These are phyloP conservation scores for Coemansia biformis DNA, from an alignment of 192 early-diverging fungal genomes.

Conservation along the genomic window DNA sequence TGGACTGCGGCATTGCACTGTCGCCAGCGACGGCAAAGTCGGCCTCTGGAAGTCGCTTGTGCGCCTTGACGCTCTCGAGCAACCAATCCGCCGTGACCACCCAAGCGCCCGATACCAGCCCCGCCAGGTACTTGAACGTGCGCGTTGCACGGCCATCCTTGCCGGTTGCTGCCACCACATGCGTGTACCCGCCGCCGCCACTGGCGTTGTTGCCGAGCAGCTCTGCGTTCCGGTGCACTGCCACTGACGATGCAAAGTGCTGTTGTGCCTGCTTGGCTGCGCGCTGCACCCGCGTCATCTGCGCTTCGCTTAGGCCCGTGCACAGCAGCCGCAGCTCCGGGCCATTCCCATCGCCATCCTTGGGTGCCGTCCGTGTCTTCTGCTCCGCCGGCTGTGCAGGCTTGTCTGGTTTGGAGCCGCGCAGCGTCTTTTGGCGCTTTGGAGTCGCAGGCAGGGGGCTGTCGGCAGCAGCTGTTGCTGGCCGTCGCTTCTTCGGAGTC, in stretches of 20 bases:
- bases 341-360: too few species aligned
- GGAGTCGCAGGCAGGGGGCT: too few species aligned
- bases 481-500: too few species aligned
- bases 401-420: not conserved
- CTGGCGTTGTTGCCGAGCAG: too few species aligned
- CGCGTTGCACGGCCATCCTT: constrained; percentile 16
- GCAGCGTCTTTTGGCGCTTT: too few species aligned
- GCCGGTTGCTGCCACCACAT: constrained; percentile 23
- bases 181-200: constrained; percentile 13
- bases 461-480: too few species aligned
- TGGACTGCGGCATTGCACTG: constrained; percentile 11
- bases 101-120: constrained; percentile 21
- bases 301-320: constrained; percentile 21
- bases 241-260: not conserved
- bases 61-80: constrained; percentile 13
- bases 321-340: constrained; percentile 9
- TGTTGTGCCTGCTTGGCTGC: constrained; percentile 11
- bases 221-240: not conserved
- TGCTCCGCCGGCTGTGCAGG: not conserved
- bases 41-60: constrained; percentile 10
- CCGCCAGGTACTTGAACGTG: constrained; percentile 48
- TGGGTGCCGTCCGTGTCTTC: not conserved
- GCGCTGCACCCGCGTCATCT: constrained; percentile 10
- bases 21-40: constrained; percentile 23
- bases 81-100: constrained; percentile 35